phyloP scores from a whole-genome alignment of 495 filamentous ascomycete genomes.

The Aspergillus egyptiacus region DNA sequence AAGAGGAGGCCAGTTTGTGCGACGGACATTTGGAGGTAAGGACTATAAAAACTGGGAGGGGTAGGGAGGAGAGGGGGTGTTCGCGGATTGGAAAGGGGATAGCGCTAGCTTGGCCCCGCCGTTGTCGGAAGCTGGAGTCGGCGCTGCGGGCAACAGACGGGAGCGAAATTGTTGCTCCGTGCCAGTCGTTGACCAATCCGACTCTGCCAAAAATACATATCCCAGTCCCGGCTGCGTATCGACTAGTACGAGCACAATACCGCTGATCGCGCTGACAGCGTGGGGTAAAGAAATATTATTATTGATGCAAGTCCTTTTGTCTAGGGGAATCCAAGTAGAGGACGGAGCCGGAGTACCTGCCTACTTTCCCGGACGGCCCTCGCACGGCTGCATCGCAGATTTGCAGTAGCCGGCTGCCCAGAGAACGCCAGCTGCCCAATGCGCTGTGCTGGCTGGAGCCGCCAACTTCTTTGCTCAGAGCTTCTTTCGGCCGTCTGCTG shows the following conservation, averaged over 20 bases:
- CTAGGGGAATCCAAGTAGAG: constrained; percentile 10
- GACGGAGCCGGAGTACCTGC: too few relatives aligned
- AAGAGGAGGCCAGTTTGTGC: background rate
- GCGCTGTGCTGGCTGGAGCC: constrained; percentile 13
- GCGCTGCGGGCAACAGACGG: background rate
- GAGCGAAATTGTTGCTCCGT: too few relatives aligned
- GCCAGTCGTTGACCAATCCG: constrained; percentile 20
- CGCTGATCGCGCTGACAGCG: constrained; percentile 19
- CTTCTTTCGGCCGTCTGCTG: constrained; percentile 8
- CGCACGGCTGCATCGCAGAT: background rate
- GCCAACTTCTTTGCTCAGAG: constrained; percentile 11
- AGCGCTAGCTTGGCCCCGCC: constrained; percentile 29
- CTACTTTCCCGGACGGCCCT: constrained; percentile 12
- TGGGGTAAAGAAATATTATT: too few relatives aligned
- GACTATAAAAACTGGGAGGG: background rate
- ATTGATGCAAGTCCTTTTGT: constrained; percentile 17
- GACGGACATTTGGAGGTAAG: constrained; percentile 10
- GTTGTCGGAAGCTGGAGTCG: constrained; percentile 30
- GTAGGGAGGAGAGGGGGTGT: constrained; percentile 11
- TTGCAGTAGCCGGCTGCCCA: background rate
- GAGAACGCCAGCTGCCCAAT: constrained; percentile 13
- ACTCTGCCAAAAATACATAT: constrained; percentile 22
- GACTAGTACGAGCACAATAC: constrained; percentile 12
- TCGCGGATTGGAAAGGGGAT: constrained; percentile 13
- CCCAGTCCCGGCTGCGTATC: constrained; percentile 9